A percentile compares a stretch with the other conserved stretches of the same genome.
These are phyloP conservation scores for Stentor roeselii DNA, from an alignment of 73 alveolate genomes.

Conservation along the genomic window DNA sequence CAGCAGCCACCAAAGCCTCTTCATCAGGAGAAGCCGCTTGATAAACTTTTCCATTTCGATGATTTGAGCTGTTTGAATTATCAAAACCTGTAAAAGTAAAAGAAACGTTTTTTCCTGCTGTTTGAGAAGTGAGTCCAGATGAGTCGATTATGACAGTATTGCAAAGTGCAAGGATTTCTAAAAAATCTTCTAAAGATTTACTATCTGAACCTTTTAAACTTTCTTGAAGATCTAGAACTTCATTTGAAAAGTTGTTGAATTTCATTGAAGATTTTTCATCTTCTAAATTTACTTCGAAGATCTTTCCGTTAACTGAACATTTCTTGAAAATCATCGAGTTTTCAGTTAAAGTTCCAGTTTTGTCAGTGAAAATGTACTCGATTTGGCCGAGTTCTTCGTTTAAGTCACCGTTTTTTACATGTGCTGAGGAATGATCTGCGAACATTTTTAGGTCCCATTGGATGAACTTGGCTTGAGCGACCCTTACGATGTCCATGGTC, in stretches of 20 bases:
- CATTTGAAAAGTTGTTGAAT: not conserved
- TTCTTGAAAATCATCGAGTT: not conserved
- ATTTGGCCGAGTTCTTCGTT: conserved; percentile 20
- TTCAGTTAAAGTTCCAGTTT: conserved; percentile 19
- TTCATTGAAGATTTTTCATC: not conserved
- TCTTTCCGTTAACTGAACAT: not conserved
- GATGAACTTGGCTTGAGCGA: conserved; percentile 48
- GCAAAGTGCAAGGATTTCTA: conserved; percentile 60
- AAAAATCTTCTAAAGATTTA: conserved; percentile 29
- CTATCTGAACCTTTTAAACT: not conserved
- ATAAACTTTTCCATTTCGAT: conserved; percentile 88
- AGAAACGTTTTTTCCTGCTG: conserved; percentile 48
- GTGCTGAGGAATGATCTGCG: no score
- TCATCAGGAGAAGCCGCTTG: conserved; percentile 21
- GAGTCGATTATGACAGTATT: conserved; percentile 68
- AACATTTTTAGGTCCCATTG: not conserved
- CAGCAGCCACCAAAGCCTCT: conserved; percentile 51
- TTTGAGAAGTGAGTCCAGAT: conserved; percentile 8
- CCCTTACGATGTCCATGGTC: conserved; percentile 72
- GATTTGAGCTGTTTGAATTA: no score
- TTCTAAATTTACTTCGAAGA: conserved; percentile 11
- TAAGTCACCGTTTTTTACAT: not conserved
- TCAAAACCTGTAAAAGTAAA: no score
- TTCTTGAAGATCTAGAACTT: not conserved
- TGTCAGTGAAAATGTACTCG: conserved; percentile 9